Base-by-base conservation (phyloP, 257 asterid genomes). In the Ligustrum vulgare region DNA sequence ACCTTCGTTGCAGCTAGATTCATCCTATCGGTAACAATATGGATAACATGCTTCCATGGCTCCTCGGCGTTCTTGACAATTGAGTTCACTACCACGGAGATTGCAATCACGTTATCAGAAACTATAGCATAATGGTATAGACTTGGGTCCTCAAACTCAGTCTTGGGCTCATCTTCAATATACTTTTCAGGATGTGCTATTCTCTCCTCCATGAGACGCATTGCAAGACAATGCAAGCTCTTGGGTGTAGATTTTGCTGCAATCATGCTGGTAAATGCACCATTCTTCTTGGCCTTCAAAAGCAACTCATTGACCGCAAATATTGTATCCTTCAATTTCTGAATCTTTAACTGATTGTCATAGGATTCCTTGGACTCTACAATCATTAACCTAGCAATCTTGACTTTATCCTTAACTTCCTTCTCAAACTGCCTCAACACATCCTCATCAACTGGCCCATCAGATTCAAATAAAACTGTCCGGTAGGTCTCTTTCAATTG, bases 161-260 rank as follows among this genome's bases (percentile, higher is more conserved):
- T 83, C 80, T 87, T 81, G 6, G 93, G 91, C 81, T 81, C 89
- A 72, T 92, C 96, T 74, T 91, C 95, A 63, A 67, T 84, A 43
- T 94, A 94, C 78, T 94, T 94, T 62, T 91, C 96, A 18, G 99
- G 99, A 81, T 94, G 93, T 8, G 93, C 88, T 76, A 94, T 94
- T 80, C 98, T 84, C 93, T 92, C 99, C 88, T 87, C 99, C 97
- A 92, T 79, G 43, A 94, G 93, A 75, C 99, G 84, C 99, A 94
- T 94, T 0, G 99, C 97, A 54, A 94, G 90, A 80, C 99, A 94
- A 80, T 94, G 99, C 88, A 94, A 87, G 80, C 99, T 94, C 93
- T 94, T 94, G 49, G 99, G 99, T 81, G 99, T 92, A 9, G 98
- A 94, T 87, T 87, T 92, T 5, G 98, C 96, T 47, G 98, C 85